phyloP scores from a whole-genome alignment of 306 rosid species.

The Oxytropis ochrocephala region DNA sequence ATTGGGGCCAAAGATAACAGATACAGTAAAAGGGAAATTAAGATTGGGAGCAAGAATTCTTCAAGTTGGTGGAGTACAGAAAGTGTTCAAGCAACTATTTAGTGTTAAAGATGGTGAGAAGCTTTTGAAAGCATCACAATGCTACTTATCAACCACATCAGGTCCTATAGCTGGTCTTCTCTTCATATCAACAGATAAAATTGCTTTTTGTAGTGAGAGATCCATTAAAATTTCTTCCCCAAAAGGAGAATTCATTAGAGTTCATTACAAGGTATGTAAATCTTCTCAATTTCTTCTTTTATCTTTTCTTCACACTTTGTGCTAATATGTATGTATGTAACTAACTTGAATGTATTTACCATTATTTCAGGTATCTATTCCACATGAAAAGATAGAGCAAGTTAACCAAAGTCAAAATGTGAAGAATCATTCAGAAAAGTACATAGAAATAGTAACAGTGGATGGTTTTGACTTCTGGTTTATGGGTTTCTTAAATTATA shows the following conservation, averaged over 20 bases:
- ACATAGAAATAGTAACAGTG: conserved; percentile 1
- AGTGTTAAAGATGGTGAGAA: conserved; percentile 52
- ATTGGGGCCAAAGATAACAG: conserved; percentile 53
- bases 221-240: conserved; percentile 52
- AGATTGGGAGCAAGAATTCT: conserved; percentile 68
- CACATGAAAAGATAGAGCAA: conserved; percentile 8
- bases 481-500: conserved; percentile 7
- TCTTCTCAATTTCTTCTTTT: not conserved
- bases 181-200: conserved; percentile 64
- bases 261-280: conserved; percentile 47
- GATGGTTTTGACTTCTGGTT: conserved; percentile 18
- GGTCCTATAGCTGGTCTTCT: conserved; percentile 86
- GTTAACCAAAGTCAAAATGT: conserved; percentile 13
- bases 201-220: conserved; percentile 78
- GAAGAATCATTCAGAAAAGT: conserved; percentile 8
- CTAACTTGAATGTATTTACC: not conserved
- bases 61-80: conserved; percentile 58
- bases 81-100: conserved; percentile 51
- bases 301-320: not conserved
- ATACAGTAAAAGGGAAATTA: conserved; percentile 69
- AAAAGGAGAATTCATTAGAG: conserved; percentile 39
- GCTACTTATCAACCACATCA: conserved; percentile 68
- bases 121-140: conserved; percentile 54
- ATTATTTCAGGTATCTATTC: not conserved
- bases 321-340: not conserved